Evolutionary conservation across 345 rosid genomes (phyloP).

Genomic region (Sonneratia caseolaris): DNA sequence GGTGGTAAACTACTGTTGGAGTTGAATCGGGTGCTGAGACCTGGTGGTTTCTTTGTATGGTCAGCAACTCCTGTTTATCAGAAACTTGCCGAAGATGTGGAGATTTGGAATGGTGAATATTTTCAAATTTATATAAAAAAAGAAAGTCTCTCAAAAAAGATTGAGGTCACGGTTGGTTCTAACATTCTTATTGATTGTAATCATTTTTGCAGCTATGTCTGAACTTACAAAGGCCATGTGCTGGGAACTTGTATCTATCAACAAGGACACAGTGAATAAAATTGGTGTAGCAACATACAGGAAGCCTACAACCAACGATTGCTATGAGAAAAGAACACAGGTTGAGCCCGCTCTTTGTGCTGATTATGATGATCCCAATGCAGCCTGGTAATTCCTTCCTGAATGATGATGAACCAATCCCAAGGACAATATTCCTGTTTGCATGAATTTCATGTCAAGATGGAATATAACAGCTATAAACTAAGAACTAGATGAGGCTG

Average conservation of each 20-base stretch:
- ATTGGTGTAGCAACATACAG: conserved; percentile 71
- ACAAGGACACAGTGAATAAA: conserved; percentile 54
- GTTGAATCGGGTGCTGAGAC: conserved; percentile 74
- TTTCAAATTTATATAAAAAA: not conserved
- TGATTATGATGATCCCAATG: conserved; percentile 80
- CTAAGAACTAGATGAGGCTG: no score
- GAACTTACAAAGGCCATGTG: conserved; percentile 69
- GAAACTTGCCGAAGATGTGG: conserved; percentile 65
- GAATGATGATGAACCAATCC: no score
- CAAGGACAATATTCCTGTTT: not conserved
- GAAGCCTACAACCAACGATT: conserved; percentile 75
- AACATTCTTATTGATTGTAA: conserved; percentile 2
- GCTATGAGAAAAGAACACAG: conserved; percentile 61
- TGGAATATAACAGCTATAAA: not conserved
- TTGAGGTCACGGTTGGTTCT: conserved; percentile 12
- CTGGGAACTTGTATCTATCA: conserved; percentile 78
- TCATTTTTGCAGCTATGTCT: conserved; percentile 60
- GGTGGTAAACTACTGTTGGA: conserved; percentile 92
- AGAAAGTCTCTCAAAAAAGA: not conserved
- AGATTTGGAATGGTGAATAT: conserved; percentile 75
- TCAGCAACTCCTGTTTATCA: conserved; percentile 98
- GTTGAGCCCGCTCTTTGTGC: conserved; percentile 69
- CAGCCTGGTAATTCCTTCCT: conserved; percentile 51
- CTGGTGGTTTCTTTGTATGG: conserved; percentile 93
- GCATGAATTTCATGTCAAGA: not conserved